Evolutionary conservation across 305 asterid genomes (phyloP).

Genomic region (Fraxinus nigra): DNA sequence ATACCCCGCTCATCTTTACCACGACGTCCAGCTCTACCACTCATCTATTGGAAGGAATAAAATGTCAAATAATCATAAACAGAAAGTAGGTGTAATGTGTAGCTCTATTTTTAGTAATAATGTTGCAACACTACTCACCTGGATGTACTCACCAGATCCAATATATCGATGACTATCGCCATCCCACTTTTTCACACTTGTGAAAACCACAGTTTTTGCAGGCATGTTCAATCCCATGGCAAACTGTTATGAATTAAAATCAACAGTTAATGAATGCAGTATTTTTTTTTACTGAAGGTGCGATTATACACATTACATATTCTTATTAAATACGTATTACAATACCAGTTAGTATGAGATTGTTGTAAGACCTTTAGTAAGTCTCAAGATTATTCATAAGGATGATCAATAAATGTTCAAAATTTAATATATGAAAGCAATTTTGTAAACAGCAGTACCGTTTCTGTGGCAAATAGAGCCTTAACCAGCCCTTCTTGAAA

Average conservation of each 20-base stretch:
- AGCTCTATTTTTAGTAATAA: not conserved
- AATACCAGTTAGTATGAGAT: not conserved
- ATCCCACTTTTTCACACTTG: slow-evolving; percentile 92
- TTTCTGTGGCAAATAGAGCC: slow-evolving; percentile 98
- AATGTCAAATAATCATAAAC: slow-evolving; percentile 26
- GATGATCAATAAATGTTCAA: not conserved
- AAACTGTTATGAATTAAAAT: slow-evolving; percentile 47
- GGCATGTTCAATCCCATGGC: slow-evolving; percentile 99
- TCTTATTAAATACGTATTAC: not conserved
- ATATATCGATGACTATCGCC: slow-evolving; percentile 96
- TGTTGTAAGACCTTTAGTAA: slow-evolving; percentile 2
- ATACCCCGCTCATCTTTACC: slow-evolving; percentile 98
- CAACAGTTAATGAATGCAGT: slow-evolving; percentile 17
- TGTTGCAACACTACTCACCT: slow-evolving; percentile 53
- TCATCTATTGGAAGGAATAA: slow-evolving; percentile 59
- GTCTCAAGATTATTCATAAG: not conserved
- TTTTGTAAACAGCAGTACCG: slow-evolving; percentile 43
- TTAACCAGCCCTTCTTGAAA: slow-evolving; percentile 99
- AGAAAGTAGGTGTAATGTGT: slow-evolving; percentile 14
- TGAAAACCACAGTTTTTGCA: slow-evolving; percentile 96
- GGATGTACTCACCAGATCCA: slow-evolving; percentile 98
- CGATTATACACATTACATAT: not conserved
- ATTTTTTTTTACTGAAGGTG: not conserved
- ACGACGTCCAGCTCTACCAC: slow-evolving; percentile 99
- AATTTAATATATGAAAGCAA: slow-evolving; percentile 1